Percentiles rank a stretch among this genome's conserved stretches.
phyloP scores from a whole-genome alignment of 139 green algal genomes.

The Tetraselmis striata region DNA sequence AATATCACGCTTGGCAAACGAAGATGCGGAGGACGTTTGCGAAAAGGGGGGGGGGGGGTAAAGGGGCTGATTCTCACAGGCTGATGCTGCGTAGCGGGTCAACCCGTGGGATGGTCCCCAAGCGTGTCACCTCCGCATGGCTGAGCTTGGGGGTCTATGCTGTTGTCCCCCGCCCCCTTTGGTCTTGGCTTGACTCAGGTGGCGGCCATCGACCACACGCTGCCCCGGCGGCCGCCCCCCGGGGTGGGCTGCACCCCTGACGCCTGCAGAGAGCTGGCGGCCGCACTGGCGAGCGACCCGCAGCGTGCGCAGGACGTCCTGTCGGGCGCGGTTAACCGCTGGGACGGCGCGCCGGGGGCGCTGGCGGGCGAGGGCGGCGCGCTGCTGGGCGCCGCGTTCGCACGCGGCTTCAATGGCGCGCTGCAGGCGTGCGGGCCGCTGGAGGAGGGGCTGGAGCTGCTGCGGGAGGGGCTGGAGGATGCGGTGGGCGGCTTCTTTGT shows the following conservation, averaged over 20 bases:
- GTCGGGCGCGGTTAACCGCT: not conserved
- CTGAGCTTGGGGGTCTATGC: too few species aligned
- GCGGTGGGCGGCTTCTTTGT: not conserved
- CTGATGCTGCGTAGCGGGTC: too few species aligned
- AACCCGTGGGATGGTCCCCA: too few species aligned
- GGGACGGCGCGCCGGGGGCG: too few species aligned
- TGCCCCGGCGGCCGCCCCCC: not conserved
- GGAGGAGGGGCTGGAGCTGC: not conserved
- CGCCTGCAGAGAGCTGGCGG: not conserved
- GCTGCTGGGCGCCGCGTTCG: not conserved
- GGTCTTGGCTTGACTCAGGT: too few species aligned
- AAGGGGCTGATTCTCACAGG: too few species aligned
- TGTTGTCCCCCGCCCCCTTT: too few species aligned
- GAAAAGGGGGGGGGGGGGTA: too few species aligned
- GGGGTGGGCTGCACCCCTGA: not conserved
- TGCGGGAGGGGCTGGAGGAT: not conserved
- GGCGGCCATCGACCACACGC: not conserved
- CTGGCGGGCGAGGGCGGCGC: not conserved
- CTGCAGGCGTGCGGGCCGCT: not conserved
- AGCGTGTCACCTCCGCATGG: too few species aligned
- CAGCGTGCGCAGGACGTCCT: not conserved
- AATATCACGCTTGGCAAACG: too few species aligned
- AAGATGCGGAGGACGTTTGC: too few species aligned
- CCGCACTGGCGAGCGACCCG: not conserved
- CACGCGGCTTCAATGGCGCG: not conserved